These are phyloP conservation scores for Penicillium longicatenatum DNA, from an alignment of 495 filamentous ascomycete genomes.

Conservation along the genomic window DNA sequence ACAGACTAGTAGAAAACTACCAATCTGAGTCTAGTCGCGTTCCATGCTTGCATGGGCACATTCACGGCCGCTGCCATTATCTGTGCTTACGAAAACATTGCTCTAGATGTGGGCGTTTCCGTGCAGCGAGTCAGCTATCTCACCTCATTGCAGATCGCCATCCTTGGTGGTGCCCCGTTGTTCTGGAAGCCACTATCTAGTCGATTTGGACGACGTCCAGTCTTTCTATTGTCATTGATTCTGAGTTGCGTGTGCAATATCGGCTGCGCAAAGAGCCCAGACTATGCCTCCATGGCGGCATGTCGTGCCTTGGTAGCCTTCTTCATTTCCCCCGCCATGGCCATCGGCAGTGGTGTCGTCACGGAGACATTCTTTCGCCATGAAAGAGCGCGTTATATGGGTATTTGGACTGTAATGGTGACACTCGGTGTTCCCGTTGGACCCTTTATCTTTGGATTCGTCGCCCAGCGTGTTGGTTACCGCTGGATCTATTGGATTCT, in stretches of 20 bases:
- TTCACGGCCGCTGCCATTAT: conserved; percentile 58
- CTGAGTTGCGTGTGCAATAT: conserved; percentile 48
- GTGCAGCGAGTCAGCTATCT: conserved; percentile 52
- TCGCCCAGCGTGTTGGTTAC: conserved; percentile 45
- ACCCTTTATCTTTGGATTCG: conserved; percentile 53
- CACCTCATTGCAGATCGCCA: conserved; percentile 53
- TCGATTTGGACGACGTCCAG: conserved; percentile 53
- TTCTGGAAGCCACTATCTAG: conserved; percentile 59
- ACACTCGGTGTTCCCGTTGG: conserved; percentile 55
- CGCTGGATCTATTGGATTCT: conserved; percentile 46
- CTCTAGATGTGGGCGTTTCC: conserved; percentile 43
- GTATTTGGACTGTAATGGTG: conserved; percentile 56
- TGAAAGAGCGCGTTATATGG: conserved; percentile 54
- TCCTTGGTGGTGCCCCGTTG: conserved; percentile 53
- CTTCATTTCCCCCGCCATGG: conserved; percentile 56
- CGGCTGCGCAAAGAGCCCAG: conserved; percentile 45
- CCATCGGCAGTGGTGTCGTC: conserved; percentile 56
- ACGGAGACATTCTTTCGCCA: conserved; percentile 55
- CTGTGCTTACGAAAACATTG: conserved; percentile 51
- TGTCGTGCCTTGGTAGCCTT: conserved; percentile 54
- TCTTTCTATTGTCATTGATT: conserved; percentile 52
- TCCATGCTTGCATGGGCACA: conserved; percentile 59
- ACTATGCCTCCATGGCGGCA: conserved; percentile 46
- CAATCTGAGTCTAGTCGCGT: conserved; percentile 55
- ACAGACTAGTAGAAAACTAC: conserved; percentile 44